phyloP scores from a whole-genome alignment of 1,139 yeast genomes.

The Sugiyamaella pinicola region DNA sequence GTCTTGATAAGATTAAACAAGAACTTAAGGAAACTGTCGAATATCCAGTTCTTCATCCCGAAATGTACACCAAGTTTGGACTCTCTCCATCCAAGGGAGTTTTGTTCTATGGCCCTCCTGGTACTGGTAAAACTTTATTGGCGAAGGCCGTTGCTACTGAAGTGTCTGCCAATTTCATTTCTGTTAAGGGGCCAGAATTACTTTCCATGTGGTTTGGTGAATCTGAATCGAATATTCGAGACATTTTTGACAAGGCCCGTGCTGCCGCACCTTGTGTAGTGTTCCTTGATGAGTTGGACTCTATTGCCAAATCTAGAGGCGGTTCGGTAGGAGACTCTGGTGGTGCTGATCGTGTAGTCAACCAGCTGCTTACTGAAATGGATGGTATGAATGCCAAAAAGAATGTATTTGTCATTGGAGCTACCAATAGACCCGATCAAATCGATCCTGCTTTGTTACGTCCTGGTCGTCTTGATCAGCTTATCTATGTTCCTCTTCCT shows the following conservation, averaged over 20 bases:
- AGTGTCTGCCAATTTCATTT: slow-evolving; percentile 93
- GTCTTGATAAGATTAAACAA: slow-evolving; percentile 90
- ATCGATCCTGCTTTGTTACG: slow-evolving; percentile 98
- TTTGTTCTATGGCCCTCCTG: slow-evolving; percentile 98
- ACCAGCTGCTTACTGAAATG: slow-evolving; percentile 97
- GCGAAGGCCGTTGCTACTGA: slow-evolving; percentile 99
- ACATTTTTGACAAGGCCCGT: slow-evolving; percentile 96
- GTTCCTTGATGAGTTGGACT: slow-evolving; percentile 95
- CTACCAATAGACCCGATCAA: slow-evolving; percentile 98
- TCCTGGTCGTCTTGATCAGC: slow-evolving; percentile 99
- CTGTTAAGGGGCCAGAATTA: slow-evolving; percentile 96
- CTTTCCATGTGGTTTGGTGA: slow-evolving; percentile 99
- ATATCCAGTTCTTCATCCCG: slow-evolving; percentile 98
- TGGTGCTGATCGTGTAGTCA: slow-evolving; percentile 98
- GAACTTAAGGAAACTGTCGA: slow-evolving; percentile 98
- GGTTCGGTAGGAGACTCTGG: slow-evolving; percentile 93
- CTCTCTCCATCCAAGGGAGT: slow-evolving; percentile 98
- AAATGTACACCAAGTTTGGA: slow-evolving; percentile 96
- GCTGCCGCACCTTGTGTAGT: slow-evolving; percentile 99
- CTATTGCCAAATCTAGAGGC: slow-evolving; percentile 97
- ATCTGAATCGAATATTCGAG: slow-evolving; percentile 95
- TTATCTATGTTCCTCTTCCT: slow-evolving; percentile 97
- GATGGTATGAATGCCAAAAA: slow-evolving; percentile 99
- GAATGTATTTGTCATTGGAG: slow-evolving; percentile 98
- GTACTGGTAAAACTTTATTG: slow-evolving; percentile 97